phyloP scores from a whole-genome alignment of 148 eudicot genomes.

The Vaccinium corymbosum region DNA sequence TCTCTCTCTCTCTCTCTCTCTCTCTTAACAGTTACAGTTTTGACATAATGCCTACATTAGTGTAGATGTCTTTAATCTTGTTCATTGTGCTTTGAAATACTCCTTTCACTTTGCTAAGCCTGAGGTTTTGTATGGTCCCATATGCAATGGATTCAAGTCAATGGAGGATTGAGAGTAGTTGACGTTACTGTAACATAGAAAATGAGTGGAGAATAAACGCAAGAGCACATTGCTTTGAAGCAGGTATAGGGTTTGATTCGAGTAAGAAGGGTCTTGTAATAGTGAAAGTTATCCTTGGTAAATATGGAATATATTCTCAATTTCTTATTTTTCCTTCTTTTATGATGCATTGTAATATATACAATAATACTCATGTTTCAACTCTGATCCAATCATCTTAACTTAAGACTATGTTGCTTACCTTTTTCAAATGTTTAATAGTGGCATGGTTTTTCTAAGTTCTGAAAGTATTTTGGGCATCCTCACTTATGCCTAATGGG shows the following conservation, averaged over 20 bases:
- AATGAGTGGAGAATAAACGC: not conserved
- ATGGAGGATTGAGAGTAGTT: not conserved
- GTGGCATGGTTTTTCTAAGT: not conserved
- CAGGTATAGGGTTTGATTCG: not conserved
- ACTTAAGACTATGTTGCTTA: not conserved
- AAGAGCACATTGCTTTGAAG: not conserved
- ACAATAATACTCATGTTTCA: not conserved
- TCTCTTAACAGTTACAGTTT: not conserved
- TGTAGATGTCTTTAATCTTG: not conserved
- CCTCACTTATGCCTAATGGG: not conserved
- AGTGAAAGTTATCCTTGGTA: not conserved
- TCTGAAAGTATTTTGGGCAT: not conserved
- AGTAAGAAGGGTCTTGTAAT: not conserved
- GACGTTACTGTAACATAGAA: not conserved
- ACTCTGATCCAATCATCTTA: not conserved
- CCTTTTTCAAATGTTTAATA: not conserved
- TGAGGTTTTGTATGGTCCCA: not conserved
- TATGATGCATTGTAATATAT: not conserved
- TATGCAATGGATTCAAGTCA: slow-evolving; percentile 1
- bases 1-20: too few relatives aligned
- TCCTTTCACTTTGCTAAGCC: not conserved
- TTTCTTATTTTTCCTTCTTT: not conserved
- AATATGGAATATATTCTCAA: not conserved
- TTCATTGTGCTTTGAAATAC: not conserved
- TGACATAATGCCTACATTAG: not conserved